Percentiles rank a stretch among this genome's conserved stretches.
phyloP scores from a whole-genome alignment of 257 asterid species.

The Nicotiana noctiflora region DNA sequence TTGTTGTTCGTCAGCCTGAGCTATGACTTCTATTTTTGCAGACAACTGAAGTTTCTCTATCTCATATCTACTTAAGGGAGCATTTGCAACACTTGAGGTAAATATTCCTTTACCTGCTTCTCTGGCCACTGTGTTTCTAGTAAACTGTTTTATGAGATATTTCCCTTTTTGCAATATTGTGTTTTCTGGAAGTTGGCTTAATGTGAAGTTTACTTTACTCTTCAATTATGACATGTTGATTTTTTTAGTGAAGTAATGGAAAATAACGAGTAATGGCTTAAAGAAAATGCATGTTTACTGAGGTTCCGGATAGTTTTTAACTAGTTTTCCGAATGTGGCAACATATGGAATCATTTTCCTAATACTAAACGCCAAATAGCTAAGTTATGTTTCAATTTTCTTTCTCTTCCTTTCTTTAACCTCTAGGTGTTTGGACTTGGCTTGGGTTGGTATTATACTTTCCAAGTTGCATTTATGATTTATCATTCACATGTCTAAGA shows the following conservation, averaged over 20 bases:
- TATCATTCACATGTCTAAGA: neutral
- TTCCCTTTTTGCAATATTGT: neutral
- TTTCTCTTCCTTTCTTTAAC: neutral
- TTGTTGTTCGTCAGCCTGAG: neutral
- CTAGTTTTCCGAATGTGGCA: neutral
- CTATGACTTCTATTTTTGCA: no score
- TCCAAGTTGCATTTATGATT: neutral
- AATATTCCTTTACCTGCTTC: neutral
- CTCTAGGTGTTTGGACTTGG: neutral
- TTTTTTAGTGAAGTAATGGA: neutral
- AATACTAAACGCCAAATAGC: neutral
- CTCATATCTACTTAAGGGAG: neutral
- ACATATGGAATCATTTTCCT: neutral
- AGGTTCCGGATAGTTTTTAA: neutral
- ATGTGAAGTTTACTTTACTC: neutral
- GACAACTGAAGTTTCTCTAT: neutral
- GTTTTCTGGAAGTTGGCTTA: neutral
- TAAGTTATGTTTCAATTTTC: no score
- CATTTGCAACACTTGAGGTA: neutral
- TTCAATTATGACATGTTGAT: neutral
- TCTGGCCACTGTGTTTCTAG: neutral
- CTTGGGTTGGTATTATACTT: neutral
- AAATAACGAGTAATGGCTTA: neutral
- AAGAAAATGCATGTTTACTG: neutral
- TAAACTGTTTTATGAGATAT: neutral